phyloP scores from a whole-genome alignment of 2,329 filamentous ascomycete genomes.

The Phialemonium atrogriseum region DNA sequence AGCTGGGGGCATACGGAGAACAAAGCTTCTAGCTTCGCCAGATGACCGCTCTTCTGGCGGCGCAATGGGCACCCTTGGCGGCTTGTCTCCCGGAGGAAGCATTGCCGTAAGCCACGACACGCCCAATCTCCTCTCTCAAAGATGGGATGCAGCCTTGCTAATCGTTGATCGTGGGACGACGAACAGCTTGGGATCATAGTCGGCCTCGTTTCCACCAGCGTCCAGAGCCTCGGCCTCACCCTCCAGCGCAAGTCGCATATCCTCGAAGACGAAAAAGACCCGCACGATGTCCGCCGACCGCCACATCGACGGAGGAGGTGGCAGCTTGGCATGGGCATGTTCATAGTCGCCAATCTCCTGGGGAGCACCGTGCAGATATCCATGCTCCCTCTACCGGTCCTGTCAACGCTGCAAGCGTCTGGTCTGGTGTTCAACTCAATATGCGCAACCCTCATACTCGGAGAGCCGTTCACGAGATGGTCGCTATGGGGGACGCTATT shows the following conservation, averaged over 20 bases:
- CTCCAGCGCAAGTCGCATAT: slow-evolving; percentile 97
- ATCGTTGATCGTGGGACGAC: slow-evolving; percentile 13
- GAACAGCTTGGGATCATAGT: slow-evolving; percentile 81
- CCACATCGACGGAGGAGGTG: slow-evolving; percentile 86
- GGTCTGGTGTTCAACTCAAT: slow-evolving; percentile 98
- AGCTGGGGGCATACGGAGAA: no score
- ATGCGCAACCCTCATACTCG: slow-evolving; percentile 85
- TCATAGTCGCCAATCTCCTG: slow-evolving; percentile 86
- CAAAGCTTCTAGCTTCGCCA: slow-evolving; percentile 22
- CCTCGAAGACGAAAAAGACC: slow-evolving; percentile 87
- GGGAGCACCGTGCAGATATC: slow-evolving; percentile 97
- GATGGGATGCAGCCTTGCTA: neutral
- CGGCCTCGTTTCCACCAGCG: slow-evolving; percentile 84
- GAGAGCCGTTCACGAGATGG: slow-evolving; percentile 89
- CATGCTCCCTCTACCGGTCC: slow-evolving; percentile 83
- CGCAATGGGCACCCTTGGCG: slow-evolving; percentile 65
- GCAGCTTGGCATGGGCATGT: slow-evolving; percentile 97
- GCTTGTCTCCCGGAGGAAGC: slow-evolving; percentile 69
- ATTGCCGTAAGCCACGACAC: slow-evolving; percentile 52
- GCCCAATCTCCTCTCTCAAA: neutral
- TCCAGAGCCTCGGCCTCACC: slow-evolving; percentile 91
- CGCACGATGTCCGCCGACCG: slow-evolving; percentile 69
- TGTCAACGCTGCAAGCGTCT: slow-evolving; percentile 91
- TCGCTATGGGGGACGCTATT: slow-evolving; percentile 86
- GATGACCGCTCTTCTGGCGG: slow-evolving; percentile 36